phyloP scores from a whole-genome alignment of 108 stramenopile genomes.

The Pseudonitzschia pungens region DNA sequence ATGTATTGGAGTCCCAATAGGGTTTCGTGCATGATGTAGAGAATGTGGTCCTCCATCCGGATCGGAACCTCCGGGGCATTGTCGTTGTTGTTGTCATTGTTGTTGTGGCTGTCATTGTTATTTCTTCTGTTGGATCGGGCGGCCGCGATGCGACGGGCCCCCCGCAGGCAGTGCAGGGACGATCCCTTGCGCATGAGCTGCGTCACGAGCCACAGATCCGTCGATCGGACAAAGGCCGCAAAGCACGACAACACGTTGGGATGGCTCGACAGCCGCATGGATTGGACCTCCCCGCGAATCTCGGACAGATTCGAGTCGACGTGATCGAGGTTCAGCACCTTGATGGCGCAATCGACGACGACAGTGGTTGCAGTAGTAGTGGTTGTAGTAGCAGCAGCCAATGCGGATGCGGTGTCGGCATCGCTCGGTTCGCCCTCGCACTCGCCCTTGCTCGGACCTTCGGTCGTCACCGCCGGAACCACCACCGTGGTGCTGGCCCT shows the following conservation, averaged over 20 bases:
- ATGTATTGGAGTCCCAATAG: slow-evolving; percentile 92
- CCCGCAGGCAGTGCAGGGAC: slow-evolving; percentile 74
- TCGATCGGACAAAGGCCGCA: slow-evolving; percentile 87
- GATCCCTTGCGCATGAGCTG: slow-evolving; percentile 94
- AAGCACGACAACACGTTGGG: slow-evolving; percentile 88
- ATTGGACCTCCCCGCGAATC: slow-evolving; percentile 91
- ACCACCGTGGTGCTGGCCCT: slow-evolving; percentile 47
- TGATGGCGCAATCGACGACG: slow-evolving; percentile 72
- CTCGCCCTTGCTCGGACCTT: neutral
- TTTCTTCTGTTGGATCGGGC: neutral
- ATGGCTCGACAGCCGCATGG: slow-evolving; percentile 91
- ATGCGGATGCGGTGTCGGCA: neutral
- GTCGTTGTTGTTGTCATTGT: neutral
- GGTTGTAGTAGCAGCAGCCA: slow-evolving; percentile 6
- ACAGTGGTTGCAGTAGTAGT: neutral
- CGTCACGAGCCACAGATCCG: slow-evolving; percentile 92
- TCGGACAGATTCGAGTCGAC: slow-evolving; percentile 80
- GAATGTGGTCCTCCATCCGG: slow-evolving; percentile 70
- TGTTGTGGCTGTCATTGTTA: neutral
- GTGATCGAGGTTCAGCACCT: slow-evolving; percentile 94
- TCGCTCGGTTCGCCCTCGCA: neutral
- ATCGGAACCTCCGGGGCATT: neutral
- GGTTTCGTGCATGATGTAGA: slow-evolving; percentile 90
- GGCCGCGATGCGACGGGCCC: slow-evolving; percentile 42
- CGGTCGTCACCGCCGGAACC: neutral